A percentile compares a stretch with the other conserved stretches of the same genome.
phyloP scores from a whole-genome alignment of 2,329 filamentous ascomycete species.

The Mollisiaceae sp. region DNA sequence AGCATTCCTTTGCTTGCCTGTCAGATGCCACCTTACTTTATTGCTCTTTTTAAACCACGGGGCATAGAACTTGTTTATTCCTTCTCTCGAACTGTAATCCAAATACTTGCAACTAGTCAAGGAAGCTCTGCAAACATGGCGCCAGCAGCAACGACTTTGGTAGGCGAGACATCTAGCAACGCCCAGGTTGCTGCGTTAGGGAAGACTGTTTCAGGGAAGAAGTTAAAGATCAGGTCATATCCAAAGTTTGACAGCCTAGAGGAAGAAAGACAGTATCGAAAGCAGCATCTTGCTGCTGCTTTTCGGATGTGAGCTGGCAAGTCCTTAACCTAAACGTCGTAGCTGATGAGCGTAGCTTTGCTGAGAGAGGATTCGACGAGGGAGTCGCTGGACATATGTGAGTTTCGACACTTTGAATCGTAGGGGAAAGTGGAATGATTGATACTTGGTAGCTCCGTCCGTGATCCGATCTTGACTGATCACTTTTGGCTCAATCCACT shows the following conservation, averaged over 20 bases:
- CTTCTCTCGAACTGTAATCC: neutral
- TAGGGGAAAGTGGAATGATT: neutral
- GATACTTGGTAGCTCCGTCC: slow-evolving; percentile 45
- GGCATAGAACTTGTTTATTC: neutral
- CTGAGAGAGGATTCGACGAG: slow-evolving; percentile 50
- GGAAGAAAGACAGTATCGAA: slow-evolving; percentile 36
- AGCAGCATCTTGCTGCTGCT: slow-evolving; percentile 38
- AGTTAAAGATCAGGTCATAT: slow-evolving; percentile 52
- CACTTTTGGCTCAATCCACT: slow-evolving; percentile 64
- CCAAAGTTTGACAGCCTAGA: slow-evolving; percentile 36
- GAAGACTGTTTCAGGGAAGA: slow-evolving; percentile 50
- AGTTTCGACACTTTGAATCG: neutral
- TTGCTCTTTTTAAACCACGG: neutral
- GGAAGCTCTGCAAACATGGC: slow-evolving; percentile 40
- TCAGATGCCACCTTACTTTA: neutral
- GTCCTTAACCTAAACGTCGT: neutral
- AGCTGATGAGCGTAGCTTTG: slow-evolving; percentile 28
- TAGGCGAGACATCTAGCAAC: slow-evolving; percentile 47
- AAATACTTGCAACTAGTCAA: neutral
- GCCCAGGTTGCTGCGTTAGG: slow-evolving; percentile 51
- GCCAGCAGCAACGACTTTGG: slow-evolving; percentile 44
- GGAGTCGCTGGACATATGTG: slow-evolving; percentile 66
- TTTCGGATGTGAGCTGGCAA: slow-evolving; percentile 31
- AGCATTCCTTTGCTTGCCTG: neutral
- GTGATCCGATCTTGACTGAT: slow-evolving; percentile 46